Evolutionary conservation across 306 rosid species (phyloP).

Genomic region (Pachyrhizus erosus): DNA sequence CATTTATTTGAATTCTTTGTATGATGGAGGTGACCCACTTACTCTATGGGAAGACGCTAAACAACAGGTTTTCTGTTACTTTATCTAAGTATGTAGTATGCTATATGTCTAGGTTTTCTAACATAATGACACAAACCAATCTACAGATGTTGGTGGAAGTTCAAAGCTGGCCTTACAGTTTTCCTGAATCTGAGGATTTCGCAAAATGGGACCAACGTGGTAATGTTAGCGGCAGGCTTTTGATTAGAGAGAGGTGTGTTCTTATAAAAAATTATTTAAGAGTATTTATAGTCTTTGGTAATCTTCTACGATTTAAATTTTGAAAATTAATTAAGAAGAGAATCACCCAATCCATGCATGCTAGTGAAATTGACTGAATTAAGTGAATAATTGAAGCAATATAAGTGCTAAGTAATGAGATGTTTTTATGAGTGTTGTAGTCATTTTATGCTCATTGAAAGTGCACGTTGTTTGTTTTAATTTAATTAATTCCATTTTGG

Average conservation of each 20-base stretch:
- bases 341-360: constrained; percentile 15
- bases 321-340: not conserved
- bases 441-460: not conserved
- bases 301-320: not conserved
- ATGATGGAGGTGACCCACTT: constrained; percentile 46
- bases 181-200: constrained; percentile 76
- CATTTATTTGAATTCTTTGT: constrained; percentile 65
- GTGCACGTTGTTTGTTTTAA: not conserved
- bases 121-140: not conserved
- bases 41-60: constrained; percentile 83
- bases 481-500: not conserved
- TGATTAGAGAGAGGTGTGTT: constrained; percentile 66
- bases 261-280: not conserved
- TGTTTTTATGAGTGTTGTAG: not conserved
- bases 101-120: not conserved
- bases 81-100: not conserved
- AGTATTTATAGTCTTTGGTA: not conserved
- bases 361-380: not conserved
- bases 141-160: constrained; percentile 76
- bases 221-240: constrained; percentile 64
- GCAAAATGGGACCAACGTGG: constrained; percentile 71
- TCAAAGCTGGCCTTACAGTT: constrained; percentile 84
- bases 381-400: not conserved
- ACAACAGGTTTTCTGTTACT: constrained; percentile 61
- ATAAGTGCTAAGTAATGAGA: not conserved